Conservation (phyloP, 2,329 filamentous ascomycete genomes). For the Cercospora beticola region DNA sequence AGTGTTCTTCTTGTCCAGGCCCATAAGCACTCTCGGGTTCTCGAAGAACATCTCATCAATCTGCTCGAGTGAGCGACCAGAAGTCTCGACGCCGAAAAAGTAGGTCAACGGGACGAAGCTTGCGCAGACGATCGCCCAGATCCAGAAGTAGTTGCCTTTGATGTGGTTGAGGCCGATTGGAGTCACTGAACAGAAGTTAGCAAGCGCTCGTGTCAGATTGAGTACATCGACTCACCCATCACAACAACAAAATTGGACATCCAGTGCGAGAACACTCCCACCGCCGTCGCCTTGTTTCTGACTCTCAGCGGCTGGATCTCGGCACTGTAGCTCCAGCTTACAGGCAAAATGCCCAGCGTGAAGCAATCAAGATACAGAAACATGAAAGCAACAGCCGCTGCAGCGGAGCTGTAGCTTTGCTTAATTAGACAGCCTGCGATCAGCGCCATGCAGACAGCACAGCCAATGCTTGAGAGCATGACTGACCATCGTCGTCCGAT, state of each 20-base stretch:
- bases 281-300: constrained; percentile 50
- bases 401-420: constrained; percentile 32
- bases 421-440: constrained; percentile 37
- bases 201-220: background rate
- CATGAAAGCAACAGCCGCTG: constrained; percentile 40
- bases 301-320: constrained; percentile 52
- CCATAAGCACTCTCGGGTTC: constrained; percentile 37
- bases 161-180: constrained; percentile 33
- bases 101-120: constrained; percentile 50
- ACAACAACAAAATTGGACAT: constrained; percentile 48
- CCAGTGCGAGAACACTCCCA: constrained; percentile 53
- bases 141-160: constrained; percentile 54
- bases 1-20: constrained; percentile 33
- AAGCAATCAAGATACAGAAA: constrained; percentile 57
- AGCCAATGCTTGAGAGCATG: constrained; percentile 36
- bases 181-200: constrained; percentile 4
- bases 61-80: constrained; percentile 31
- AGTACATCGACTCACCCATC: constrained; percentile 22
- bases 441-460: constrained; percentile 39
- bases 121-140: constrained; percentile 57
- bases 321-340: constrained; percentile 44
- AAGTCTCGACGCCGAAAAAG: constrained; percentile 37
- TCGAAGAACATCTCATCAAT: constrained; percentile 37
- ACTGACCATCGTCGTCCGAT: constrained; percentile 36
- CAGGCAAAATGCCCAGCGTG: constrained; percentile 51